Conservation (phyloP, 1,284 basidiomycete genomes). For the Austroboletus novae-zelandiae region DNA sequence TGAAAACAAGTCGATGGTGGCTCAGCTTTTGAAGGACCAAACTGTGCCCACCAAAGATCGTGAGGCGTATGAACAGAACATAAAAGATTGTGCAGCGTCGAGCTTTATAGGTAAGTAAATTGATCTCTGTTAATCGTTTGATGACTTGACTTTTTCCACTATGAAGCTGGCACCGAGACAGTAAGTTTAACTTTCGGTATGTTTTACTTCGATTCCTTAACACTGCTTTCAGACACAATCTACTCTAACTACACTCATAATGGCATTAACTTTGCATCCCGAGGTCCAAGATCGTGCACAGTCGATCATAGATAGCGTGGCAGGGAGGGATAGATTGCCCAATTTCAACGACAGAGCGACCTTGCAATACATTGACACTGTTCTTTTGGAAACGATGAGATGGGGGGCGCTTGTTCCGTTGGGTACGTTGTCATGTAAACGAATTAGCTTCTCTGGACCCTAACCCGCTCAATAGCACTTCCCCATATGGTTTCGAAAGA, state of each 20-base stretch:
- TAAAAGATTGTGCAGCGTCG: conserved; percentile 20
- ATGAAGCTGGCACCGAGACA: conserved; percentile 21
- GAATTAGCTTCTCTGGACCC: neutral
- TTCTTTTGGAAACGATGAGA: conserved; percentile 24
- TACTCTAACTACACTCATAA: conserved; percentile 17
- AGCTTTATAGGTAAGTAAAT: conserved; percentile 18
- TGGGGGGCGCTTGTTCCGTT: conserved; percentile 26
- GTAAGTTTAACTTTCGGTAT: conserved; percentile 12
- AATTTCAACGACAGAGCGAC: conserved; percentile 18
- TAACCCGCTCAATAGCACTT: conserved; percentile 12
- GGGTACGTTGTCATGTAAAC: conserved; percentile 11
- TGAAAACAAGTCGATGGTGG: conserved; percentile 21
- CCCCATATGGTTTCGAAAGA: conserved; percentile 23
- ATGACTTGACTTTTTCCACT: neutral
- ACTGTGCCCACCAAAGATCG: neutral
- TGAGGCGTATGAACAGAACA: conserved; percentile 12
- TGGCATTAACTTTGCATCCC: conserved; percentile 25
- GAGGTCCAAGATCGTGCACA: conserved; percentile 26
- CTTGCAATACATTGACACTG: conserved; percentile 29
- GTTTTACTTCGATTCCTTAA: neutral
- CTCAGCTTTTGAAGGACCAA: conserved; percentile 10
- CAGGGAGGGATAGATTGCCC: conserved; percentile 24
- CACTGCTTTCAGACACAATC: conserved; percentile 21
- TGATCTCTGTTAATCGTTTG: neutral
- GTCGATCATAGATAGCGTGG: conserved; percentile 19